Evolutionary conservation across 1,284 basidiomycete species (phyloP).

Genomic region (Cryptococcus sp.): DNA sequence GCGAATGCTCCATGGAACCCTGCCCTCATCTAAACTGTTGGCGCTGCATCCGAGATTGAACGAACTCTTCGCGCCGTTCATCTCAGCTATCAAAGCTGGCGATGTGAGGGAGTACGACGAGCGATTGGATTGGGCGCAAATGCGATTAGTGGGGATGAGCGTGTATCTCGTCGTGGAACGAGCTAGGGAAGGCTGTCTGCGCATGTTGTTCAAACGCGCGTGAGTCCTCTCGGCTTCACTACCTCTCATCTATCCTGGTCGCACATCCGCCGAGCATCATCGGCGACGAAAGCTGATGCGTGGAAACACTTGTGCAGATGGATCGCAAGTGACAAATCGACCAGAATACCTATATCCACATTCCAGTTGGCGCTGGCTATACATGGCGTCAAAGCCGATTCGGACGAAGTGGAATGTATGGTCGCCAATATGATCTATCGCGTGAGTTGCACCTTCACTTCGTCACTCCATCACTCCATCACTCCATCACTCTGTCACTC

Average conservation of each 20-base stretch:
- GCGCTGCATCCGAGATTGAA: slow-evolving; percentile 70
- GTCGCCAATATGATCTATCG: slow-evolving; percentile 92
- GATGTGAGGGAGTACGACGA: slow-evolving; percentile 79
- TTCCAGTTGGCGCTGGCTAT: slow-evolving; percentile 72
- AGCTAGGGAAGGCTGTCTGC: slow-evolving; percentile 80
- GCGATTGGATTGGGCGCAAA: slow-evolving; percentile 67
- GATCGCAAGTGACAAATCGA: slow-evolving; percentile 69
- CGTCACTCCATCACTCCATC: too few species aligned
- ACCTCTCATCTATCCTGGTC: neutral
- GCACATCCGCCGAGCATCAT: neutral
- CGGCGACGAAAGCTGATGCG: neutral
- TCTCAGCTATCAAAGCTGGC: slow-evolving; percentile 71
- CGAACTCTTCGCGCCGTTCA: slow-evolving; percentile 76
- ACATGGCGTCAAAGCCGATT: slow-evolving; percentile 59
- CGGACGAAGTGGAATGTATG: slow-evolving; percentile 89
- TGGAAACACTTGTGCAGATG: slow-evolving; percentile 60
- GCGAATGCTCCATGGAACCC: slow-evolving; percentile 77
- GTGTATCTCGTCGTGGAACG: slow-evolving; percentile 84
- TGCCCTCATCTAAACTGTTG: slow-evolving; percentile 72
- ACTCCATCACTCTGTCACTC: neutral
- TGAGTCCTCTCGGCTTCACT: slow-evolving; percentile 55
- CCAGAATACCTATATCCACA: slow-evolving; percentile 73
- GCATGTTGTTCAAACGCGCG: slow-evolving; percentile 83
- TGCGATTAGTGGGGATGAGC: slow-evolving; percentile 74
- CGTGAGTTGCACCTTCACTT: slow-evolving; percentile 37